A percentile compares a stretch with the other conserved stretches of the same genome.
Conservation (phyloP, 768 basidiomycete genomes). For the Tylopilus sp. region DNA sequence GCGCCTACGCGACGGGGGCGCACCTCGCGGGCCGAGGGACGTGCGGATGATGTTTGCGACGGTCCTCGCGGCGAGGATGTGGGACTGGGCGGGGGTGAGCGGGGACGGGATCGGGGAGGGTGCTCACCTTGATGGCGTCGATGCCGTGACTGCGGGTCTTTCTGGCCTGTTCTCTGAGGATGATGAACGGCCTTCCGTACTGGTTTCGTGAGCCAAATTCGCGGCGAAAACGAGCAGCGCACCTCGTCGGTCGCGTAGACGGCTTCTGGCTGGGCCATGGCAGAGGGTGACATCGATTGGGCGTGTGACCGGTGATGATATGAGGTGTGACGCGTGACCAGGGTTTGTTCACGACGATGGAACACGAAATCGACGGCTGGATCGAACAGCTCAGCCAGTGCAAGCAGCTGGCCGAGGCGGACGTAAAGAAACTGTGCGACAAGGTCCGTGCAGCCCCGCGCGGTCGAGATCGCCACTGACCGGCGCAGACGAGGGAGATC, state of each 20-base stretch:
- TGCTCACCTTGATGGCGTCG: constrained; percentile 88
- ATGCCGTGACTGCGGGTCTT: constrained; percentile 91
- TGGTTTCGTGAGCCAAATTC: constrained; percentile 31
- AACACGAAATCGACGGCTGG: constrained; percentile 90
- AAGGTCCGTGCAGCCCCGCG: constrained; percentile 57
- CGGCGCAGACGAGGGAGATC: constrained; percentile 87
- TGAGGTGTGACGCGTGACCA: constrained; percentile 27
- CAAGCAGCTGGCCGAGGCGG: constrained; percentile 92
- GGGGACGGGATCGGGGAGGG: background rate
- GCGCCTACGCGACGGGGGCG: constrained; percentile 13
- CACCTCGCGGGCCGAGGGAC: constrained; percentile 92
- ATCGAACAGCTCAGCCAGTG: constrained; percentile 95
- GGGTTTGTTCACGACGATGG: constrained; percentile 32
- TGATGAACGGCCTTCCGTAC: constrained; percentile 98
- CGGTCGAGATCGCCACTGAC: no score
- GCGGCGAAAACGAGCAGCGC: background rate
- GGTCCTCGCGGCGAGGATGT: constrained; percentile 92
- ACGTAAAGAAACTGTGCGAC: constrained; percentile 98
- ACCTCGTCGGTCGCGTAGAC: constrained; percentile 89
- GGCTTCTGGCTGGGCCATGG: constrained; percentile 52
- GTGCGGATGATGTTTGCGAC: constrained; percentile 95
- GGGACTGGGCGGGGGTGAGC: constrained; percentile 50
- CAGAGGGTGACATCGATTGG: constrained; percentile 26
- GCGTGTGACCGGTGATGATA: constrained; percentile 25
- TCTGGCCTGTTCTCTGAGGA: constrained; percentile 88